Evolutionary conservation across 2,329 filamentous ascomycete species (phyloP), one percentile per base, ranked within the genome.

Genomic region (Fusarium succisae): DNA sequence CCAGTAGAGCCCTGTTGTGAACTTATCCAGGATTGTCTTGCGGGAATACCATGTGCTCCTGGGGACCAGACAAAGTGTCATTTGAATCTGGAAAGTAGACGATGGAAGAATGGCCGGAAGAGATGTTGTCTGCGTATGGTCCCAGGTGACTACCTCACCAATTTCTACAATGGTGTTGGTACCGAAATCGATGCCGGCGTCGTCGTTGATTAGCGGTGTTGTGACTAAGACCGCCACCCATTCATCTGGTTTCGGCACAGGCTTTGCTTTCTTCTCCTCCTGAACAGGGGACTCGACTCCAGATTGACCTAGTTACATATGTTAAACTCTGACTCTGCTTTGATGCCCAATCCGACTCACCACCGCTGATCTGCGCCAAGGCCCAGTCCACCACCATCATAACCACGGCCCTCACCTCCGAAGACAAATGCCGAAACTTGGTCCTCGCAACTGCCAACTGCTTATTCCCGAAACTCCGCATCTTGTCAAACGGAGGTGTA

Each of bases 1-100:
- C 70, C 70, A 72, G 18, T 70, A 70, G 1, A 73, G 55, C 0
- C 69, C 69, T 2, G 58, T 30, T 26, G 20, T 61, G 10, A 73
- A 58, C 17, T 66, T 70, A 3, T 58, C 69, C 7, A 65, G 13
- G 3, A 72, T 4, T 7, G 64, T 70, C 37, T 57, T 72, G 6
- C 18, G 37, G 10, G 69, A 72, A 3, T 45, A 5, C 70, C 70
- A 72, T 8, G 38, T 30, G 8, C 45, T 53, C 22, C 8, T 73
- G 4, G 69, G 70, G 11, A 73, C 11, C 3, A 72, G 45, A 4
- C 69, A 72, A 17, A 72, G 14, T 8, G 59, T 14, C 1, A 72
- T 20, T 9, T 72, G 54, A 10, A 54, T 38, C 15, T 71, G 51
- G 43, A 66, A 66, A 8, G 24, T 65, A 4, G 58, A n/a, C 2